Evolutionary conservation across 1,284 basidiomycete genomes (phyloP), one percentile per base, ranked within the genome.

Genomic region (Naganishia liquefaciens): DNA sequence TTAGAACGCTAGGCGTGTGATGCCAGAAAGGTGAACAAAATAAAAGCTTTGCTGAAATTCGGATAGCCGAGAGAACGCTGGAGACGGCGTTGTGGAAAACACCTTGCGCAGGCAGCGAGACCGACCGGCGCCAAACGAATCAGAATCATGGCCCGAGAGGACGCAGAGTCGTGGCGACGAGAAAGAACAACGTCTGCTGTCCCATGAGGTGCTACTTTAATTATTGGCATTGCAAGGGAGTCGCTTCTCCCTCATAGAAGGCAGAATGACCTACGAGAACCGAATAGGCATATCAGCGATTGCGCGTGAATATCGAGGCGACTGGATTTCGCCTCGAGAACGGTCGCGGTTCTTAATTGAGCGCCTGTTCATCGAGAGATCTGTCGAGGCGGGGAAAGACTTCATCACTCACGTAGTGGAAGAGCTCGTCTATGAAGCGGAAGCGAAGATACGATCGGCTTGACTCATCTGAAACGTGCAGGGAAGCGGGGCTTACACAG

Each of bases 401-500:
- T 44, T 15, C 2, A 11, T 17, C 15, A 60, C 57, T 60, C 57
- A 60, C 57, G 46, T 60, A 60, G 25, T 60, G 57, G 23, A 60
- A 60, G 7, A 46, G 21, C 23, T 60, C 57, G 25, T 60, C 57
- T 60, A 47, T 39, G 28, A 5, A 40, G 25, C 33, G 7, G 5
- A 13, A 9, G 39, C 17, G 27, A 30, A 44, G 5, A 7, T 44
- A n/a, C 47, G 17, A 58, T n/a, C 37, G 27, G 23, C 10, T 21
- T 4, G 6, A 11, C n/a, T 2, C 3, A 40, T 42, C 25, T 13
- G 39, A 47, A 46, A 37, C 30, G 19, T 13, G 1, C 25, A 39
- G 6, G 4, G 7, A 10, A 49, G n/a, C 11, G n/a, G 17, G 30
- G 42, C 47, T 60, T 49, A 50, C 57, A 60, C 9, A 60, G 46